Evolutionary conservation across 2,329 filamentous ascomycete species (phyloP).

Genomic region (Beauveria sp.): DNA sequence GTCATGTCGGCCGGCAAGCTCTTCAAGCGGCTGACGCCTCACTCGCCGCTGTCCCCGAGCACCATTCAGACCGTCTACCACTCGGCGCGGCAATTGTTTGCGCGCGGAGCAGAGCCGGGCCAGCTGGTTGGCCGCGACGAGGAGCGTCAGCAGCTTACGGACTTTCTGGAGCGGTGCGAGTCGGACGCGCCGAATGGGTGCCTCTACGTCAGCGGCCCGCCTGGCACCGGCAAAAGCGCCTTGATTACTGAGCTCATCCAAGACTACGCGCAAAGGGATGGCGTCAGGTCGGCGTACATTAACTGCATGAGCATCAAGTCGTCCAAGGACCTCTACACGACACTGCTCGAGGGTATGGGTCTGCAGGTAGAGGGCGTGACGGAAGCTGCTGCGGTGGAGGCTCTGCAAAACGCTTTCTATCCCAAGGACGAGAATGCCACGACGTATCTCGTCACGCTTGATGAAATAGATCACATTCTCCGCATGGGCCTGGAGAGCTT

Average conservation of each 20-base stretch:
- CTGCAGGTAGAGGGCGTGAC: slow-evolving; percentile 46
- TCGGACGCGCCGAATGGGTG: slow-evolving; percentile 62
- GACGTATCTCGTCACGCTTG: slow-evolving; percentile 77
- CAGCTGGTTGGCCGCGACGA: slow-evolving; percentile 71
- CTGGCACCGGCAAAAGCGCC: slow-evolving; percentile 94
- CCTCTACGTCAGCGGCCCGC: slow-evolving; percentile 90
- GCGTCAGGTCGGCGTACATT: slow-evolving; percentile 67
- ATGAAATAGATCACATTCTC: slow-evolving; percentile 92
- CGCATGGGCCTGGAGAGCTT: slow-evolving; percentile 82
- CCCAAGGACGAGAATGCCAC: slow-evolving; percentile 47
- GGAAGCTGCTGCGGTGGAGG: slow-evolving; percentile 59
- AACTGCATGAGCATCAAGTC: slow-evolving; percentile 97
- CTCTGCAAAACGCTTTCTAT: slow-evolving; percentile 64
- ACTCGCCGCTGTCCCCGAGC: slow-evolving; percentile 64
- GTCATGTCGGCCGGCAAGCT: slow-evolving; percentile 70
- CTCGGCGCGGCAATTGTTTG: slow-evolving; percentile 78
- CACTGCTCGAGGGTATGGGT: slow-evolving; percentile 63
- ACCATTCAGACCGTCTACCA: slow-evolving; percentile 74
- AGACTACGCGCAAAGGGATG: slow-evolving; percentile 42
- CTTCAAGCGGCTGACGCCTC: slow-evolving; percentile 70
- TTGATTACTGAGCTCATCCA: slow-evolving; percentile 75
- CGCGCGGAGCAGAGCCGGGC: slow-evolving; percentile 66
- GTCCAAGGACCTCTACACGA: slow-evolving; percentile 76
- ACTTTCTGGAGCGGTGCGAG: slow-evolving; percentile 61
- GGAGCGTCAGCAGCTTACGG: slow-evolving; percentile 55